A percentile compares a stretch with the other conserved stretches of the same genome.
phyloP scores from a whole-genome alignment of 2,329 filamentous ascomycete genomes.

The Trichoderma guizhouense region DNA sequence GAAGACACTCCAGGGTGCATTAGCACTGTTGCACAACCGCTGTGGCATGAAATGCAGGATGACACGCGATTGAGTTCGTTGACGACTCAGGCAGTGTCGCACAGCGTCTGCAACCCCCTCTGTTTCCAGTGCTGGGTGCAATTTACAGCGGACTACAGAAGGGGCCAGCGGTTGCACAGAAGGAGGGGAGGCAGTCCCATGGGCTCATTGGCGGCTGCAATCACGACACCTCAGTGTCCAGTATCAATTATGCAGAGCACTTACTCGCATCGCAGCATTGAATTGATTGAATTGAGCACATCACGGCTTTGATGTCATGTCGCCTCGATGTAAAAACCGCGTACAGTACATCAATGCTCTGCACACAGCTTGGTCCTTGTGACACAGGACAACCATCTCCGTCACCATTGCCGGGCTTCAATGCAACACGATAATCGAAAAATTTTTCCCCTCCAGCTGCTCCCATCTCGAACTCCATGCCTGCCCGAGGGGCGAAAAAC shows the following conservation, averaged over 20 bases:
- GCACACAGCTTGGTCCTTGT: constrained; percentile 1
- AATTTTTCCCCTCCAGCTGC: not conserved
- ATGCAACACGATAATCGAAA: not conserved
- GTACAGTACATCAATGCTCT: not conserved
- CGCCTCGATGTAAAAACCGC: not conserved
- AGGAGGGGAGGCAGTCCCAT: not conserved
- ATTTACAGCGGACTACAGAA: constrained; percentile 2
- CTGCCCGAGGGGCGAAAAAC: constrained; percentile 19
- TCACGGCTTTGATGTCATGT: not conserved
- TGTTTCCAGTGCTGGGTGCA: not conserved
- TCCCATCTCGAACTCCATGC: not conserved
- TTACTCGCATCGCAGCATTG: not conserved
- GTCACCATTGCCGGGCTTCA: not conserved
- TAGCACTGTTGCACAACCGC: not conserved
- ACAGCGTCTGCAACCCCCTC: not conserved
- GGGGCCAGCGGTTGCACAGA: constrained; percentile 5
- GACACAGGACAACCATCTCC: not conserved
- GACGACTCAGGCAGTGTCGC: constrained; percentile 4
- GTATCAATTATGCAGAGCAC: not conserved
- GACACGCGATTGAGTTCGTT: not conserved
- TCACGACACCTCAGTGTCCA: not conserved
- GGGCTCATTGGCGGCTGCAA: constrained; percentile 6
- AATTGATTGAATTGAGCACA: not conserved
- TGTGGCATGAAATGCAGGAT: constrained; percentile 5
- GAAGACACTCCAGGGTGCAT: not conserved